Conservation (phyloP, 2,329 filamentous ascomycete species). For the Ophiostoma perfectum region DNA sequence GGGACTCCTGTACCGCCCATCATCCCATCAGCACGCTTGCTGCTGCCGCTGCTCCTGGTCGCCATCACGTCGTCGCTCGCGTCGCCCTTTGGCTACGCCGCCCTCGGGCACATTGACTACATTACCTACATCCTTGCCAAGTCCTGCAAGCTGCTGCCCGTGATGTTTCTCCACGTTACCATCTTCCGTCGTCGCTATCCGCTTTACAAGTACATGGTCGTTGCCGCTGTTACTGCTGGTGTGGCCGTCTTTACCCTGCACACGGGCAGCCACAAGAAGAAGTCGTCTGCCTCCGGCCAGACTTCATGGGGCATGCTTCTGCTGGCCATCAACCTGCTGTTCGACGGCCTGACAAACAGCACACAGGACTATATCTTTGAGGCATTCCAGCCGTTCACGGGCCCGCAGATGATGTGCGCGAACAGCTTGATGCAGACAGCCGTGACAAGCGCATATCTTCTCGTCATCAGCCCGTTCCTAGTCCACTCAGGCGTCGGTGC, state of each 20-base stretch:
- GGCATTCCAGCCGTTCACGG: conserved; percentile 72
- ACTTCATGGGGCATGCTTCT: conserved; percentile 75
- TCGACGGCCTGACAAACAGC: conserved; percentile 93
- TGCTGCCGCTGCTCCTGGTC: conserved; percentile 75
- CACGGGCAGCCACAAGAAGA: conserved; percentile 52
- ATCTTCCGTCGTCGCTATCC: conserved; percentile 86
- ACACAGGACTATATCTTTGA: conserved; percentile 93
- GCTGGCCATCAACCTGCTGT: conserved; percentile 81
- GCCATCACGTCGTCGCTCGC: conserved; percentile 83
- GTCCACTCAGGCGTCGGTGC: conserved; percentile 59
- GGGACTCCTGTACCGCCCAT: conserved; percentile 54
- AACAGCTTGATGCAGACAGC: conserved; percentile 83
- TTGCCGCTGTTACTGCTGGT: conserved; percentile 81
- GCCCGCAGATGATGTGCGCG: conserved; percentile 99
- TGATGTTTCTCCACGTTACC: conserved; percentile 94
- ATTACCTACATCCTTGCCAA: conserved; percentile 97
- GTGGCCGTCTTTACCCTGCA: conserved; percentile 95
- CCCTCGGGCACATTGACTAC: conserved; percentile 90
- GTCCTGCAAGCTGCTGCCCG: conserved; percentile 96
- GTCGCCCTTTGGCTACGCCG: conserved; percentile 92
- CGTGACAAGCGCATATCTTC: conserved; percentile 70
- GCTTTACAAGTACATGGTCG: conserved; percentile 92
- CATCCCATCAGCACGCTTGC: conserved; percentile 70
- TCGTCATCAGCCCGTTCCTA: conserved; percentile 73
- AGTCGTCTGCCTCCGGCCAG: conserved; percentile 43